These are phyloP conservation scores for Aspergillus persii DNA, from an alignment of 2,329 filamentous ascomycete genomes.

Conservation along the genomic window DNA sequence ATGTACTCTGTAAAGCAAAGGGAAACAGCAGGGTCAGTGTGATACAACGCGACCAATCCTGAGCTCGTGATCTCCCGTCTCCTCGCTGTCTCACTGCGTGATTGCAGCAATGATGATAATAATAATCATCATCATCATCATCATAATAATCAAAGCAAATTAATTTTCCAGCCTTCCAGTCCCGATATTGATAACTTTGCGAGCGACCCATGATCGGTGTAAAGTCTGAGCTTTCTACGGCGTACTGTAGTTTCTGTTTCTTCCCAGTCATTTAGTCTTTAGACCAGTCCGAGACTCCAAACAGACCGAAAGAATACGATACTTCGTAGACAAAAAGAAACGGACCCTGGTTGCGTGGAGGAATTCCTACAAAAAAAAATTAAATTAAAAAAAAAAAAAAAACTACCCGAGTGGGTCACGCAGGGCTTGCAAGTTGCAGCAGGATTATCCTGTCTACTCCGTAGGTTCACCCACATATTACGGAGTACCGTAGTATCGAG, in stretches of 20 bases:
- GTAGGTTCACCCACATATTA: too few species aligned
- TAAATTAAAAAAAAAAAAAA: background rate
- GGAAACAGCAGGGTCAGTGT: constrained; percentile 7
- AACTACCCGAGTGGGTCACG: constrained; percentile 6
- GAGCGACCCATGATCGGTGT: constrained; percentile 9
- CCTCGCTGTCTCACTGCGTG: too few species aligned
- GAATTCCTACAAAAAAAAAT: background rate
- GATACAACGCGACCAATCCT: constrained; percentile 2
- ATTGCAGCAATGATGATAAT: too few species aligned
- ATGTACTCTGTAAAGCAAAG: too few species aligned
- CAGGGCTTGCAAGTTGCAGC: background rate
- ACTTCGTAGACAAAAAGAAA: background rate
- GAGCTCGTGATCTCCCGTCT: too few species aligned
- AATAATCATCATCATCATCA: too few species aligned
- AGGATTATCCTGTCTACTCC: background rate
- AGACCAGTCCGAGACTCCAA: too few species aligned
- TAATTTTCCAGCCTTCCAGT: background rate
- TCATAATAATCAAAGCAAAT: too few species aligned
- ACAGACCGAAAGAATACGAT: too few species aligned
- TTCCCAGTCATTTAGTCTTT: background rate
- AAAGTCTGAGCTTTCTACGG: constrained; percentile 1
- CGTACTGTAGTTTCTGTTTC: too few species aligned
- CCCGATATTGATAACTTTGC: background rate
- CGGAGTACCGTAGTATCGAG: too few species aligned
- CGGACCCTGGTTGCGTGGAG: constrained; percentile 5